Evolutionary conservation across 768 basidiomycete species (phyloP), one percentile per base, ranked within the genome.

Genomic region (Tylopilus felleus): DNA sequence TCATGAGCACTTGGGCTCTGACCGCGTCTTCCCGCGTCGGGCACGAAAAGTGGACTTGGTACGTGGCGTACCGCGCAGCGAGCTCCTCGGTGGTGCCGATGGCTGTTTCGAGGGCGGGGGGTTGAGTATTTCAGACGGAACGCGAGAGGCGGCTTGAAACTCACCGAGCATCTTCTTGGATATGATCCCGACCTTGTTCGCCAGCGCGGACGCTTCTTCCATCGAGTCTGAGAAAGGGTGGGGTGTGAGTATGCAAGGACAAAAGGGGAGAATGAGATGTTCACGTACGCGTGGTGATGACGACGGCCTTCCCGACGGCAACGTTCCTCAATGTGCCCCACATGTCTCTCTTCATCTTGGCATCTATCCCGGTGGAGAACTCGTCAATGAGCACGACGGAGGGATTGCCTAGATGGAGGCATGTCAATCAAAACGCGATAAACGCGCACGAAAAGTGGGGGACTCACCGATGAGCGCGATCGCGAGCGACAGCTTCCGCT

Each of bases 291-390:
- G 86, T 88, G 1, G 86, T 88, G 49, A 89, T 82, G 31, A 88
- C 74, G 8, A 88, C 79, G 4, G 85, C 84, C 63, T 90, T 89
- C 16, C 84, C 86, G 3, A 75, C 72, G 0, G 84, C 79, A 5
- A 88, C 83, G 25, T 76, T 79, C 51, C 84, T 74, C 51, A 91
- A 73, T 0, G 86, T 89, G 16, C 73, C 72, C 90, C 90, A 91
- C 84, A 91, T 89, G 28, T 90, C 86, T 33, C 90, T 75, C 69
- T 90, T 91, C 77, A 85, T 90, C 68, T 84, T 88, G 8, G 88
- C 85, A 64, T 90, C 90, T 45, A 91, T 82, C 6, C 90, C 90
- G 3, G 88, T 89, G 7, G 86, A 89, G 66, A 89, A 91, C 63
- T 91, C 88, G 56, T 92, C 90, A 43, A 92, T 90, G 21, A 91